A percentile compares a stretch with the other conserved stretches of the same genome.
These are phyloP conservation scores for Prototheca wickerhamii DNA, from an alignment of 163 green algal species.

Conservation along the genomic window DNA sequence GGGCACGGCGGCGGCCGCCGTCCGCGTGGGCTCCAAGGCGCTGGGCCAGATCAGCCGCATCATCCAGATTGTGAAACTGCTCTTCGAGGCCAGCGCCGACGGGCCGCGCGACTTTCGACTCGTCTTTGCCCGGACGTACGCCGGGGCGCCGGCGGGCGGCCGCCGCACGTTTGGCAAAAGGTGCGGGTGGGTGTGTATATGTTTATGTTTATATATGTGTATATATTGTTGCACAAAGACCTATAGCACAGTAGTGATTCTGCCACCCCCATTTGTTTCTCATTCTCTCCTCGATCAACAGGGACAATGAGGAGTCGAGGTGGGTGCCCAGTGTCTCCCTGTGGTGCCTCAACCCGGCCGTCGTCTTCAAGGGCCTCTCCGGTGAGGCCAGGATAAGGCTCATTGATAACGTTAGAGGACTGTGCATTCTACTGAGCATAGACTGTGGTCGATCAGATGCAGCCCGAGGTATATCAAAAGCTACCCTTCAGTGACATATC, in stretches of 20 bases:
- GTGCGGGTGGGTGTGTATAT: not conserved
- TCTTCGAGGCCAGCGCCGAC: constrained; percentile 46
- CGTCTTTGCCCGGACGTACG: constrained; percentile 7
- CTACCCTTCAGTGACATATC: too few species aligned
- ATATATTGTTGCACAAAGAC: too few species aligned
- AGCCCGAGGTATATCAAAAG: too few species aligned
- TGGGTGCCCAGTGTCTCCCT: constrained; percentile 45
- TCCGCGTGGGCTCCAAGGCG: constrained; percentile 32
- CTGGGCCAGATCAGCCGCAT: constrained; percentile 51
- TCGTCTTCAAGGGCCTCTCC: constrained; percentile 61
- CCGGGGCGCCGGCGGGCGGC: too few species aligned
- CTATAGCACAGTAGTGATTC: too few species aligned
- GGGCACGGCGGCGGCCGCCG: not conserved
- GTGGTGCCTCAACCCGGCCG: constrained; percentile 82
- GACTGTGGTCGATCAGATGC: too few species aligned
- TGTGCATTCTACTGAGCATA: too few species aligned
- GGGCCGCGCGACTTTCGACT: constrained; percentile 28
- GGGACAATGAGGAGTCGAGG: not conserved
- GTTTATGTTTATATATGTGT: not conserved
- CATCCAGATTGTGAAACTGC: constrained; percentile 56
- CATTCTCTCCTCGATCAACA: not conserved
- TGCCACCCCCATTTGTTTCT: too few species aligned
- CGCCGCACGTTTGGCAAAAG: not conserved
- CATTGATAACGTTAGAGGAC: too few species aligned
- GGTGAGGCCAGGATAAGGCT: constrained; percentile 17